Base-by-base conservation (phyloP, 1,139 yeast genomes). In the Candida smagusa region DNA sequence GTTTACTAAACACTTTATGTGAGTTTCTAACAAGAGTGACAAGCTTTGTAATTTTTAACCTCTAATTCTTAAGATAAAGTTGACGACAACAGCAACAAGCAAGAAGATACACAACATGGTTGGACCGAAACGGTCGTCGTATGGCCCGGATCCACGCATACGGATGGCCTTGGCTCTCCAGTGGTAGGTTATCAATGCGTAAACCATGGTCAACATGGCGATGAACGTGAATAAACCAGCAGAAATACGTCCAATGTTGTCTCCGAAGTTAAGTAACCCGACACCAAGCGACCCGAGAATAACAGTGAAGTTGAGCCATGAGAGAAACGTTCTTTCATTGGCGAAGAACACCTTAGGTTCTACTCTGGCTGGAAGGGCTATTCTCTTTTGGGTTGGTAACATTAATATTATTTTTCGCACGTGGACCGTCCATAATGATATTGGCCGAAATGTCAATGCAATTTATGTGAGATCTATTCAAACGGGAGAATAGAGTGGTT, bases 111-210 rank as follows among this genome's bases (percentile, higher is more conserved):
- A 92, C 54, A 92, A 77, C 88, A 92, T 84, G n/a, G 99, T 94
- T 36, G 99, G 98, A 30, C 99, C 99, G 52, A 92, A 84, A 58
- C 98, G 79, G 64, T 92, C 99, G 58, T 92, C 99, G 60, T 92
- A 92, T 23, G 98, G 98, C 35, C 98, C 98, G 9, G 95, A 78
- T 26, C 98, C 98, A 64, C 97, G 83, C 66, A 92, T 78, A 63
- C 99, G 82, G 53, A 92, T 92, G 44, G 98, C 98, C 59, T 90
- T 88, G 3, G 98, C 98, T 72, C 99, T 87, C 98, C 98, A 94
- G 65, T 92, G 99, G 63, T 94, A 92, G 16, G 97, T 94, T 35
- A 88, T 76, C 46, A 92, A 76, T 5, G 99, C 98, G 57, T 92
- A 92, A 7, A 84, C 76, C 99, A 92, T 92, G 26, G 97, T 92